Base-by-base conservation (phyloP, 2,329 filamentous ascomycete species). In the Stachybotrys echinatus region DNA sequence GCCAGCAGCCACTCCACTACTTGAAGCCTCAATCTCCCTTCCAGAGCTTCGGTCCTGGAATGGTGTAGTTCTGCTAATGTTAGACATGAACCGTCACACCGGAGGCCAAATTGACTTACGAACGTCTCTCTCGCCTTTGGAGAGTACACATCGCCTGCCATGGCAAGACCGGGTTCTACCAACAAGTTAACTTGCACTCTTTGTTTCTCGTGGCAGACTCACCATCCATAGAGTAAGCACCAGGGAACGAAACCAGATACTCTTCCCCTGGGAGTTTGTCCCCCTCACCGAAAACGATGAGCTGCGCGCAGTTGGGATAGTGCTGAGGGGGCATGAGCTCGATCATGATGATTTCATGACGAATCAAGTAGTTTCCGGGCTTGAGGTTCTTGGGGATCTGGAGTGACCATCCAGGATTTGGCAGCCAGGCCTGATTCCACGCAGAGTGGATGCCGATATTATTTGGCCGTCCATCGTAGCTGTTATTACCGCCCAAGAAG, bases 281-380 rank as follows among this genome's bases (percentile, higher is more conserved):
- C n/a, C 48, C 48, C 6, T 49, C 42, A 10, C 48, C 48, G 2
- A 27, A 22, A 10, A 49, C 42, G 6, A 23, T 49, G n/a, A 49
- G 31, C 19, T 49, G 48, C 12, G 42, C 48, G 34, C 48, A 49
- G 18, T 44, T 34, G 20, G 48, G 48, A 27, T 49, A 49, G 17
- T 34, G 23, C 39, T 48, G 47, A 6, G 47, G 47, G 17, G 47
- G 47, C 38, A 43, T 22, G 6, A 48, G 75, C 62, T 81, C 76
- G 4, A 81, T 68, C 43, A 77, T 78, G 38, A 81, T 67, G 50
- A 80, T 66, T 66, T 81, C 78, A 61, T 81, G 77, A 48, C 77
- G 71, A 62, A 81, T 74, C 49, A 81, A 68, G 59, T 81, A 81
- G 60, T 77, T 74, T 44, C 79, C 77, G 2, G 77, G 66, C 22